Evolutionary conservation across 2,329 filamentous ascomycete genomes (phyloP).

Genomic region (Pseudocercospora vitis): DNA sequence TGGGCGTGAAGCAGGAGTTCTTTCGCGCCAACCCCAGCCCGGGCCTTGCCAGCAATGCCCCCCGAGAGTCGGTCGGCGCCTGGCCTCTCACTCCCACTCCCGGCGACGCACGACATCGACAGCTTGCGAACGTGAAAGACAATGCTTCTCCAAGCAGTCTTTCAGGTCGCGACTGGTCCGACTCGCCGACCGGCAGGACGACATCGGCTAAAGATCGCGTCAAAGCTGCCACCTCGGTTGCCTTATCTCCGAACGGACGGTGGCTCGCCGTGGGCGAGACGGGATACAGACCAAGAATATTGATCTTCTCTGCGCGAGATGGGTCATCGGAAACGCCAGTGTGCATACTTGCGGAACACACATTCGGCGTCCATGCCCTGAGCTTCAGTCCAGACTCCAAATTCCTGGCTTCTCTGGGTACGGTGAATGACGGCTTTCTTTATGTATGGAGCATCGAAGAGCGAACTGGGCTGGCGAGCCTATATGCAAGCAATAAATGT

Average conservation of each 20-base stretch:
- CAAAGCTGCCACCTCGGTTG: conserved; percentile 89
- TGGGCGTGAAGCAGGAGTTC: conserved; percentile 73
- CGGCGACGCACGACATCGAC: conserved; percentile 28
- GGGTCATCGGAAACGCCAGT: conserved; percentile 80
- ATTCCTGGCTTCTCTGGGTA: conserved; percentile 84
- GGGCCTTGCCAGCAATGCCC: conserved; percentile 9
- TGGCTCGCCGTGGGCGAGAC: conserved; percentile 92
- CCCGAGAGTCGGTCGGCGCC: conserved; percentile 25
- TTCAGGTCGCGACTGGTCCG: conserved; percentile 51
- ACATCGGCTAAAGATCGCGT: conserved; percentile 90
- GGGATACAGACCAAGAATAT: conserved; percentile 85
- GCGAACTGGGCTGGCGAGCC: conserved; percentile 74
- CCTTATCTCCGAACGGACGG: conserved; percentile 81
- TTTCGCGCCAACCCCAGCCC: conserved; percentile 64
- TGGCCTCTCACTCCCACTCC: conserved; percentile 31
- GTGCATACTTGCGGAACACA: conserved; percentile 84
- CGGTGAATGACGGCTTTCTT: conserved; percentile 88
- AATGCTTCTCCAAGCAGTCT: conserved; percentile 47
- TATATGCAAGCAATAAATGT: conserved; percentile 88
- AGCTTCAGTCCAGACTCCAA: conserved; percentile 86
- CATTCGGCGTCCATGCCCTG: conserved; percentile 82
- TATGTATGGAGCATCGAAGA: conserved; percentile 86
- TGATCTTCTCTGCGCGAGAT: conserved; percentile 78
- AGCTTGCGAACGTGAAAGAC: conserved; percentile 39
- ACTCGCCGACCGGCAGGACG: conserved; percentile 49